Base-by-base conservation (phyloP, 768 basidiomycete genomes). In the Kwoniella botswanensis region DNA sequence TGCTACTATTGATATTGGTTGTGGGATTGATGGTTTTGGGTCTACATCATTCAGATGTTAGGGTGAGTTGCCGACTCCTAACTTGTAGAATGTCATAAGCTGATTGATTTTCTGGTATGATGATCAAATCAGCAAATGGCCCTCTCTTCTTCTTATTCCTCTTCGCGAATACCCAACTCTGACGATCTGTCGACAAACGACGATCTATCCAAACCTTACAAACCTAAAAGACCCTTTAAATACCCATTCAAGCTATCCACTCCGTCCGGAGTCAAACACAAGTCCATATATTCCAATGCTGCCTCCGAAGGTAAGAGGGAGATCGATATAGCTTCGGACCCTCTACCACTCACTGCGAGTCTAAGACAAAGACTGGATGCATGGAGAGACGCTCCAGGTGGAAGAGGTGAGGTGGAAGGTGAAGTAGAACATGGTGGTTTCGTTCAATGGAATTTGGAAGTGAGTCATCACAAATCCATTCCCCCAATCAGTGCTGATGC, bases 331-430 rank as follows among this genome's bases (percentile, higher is more conserved):
- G 52, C 75, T 17, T 78, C 77, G 7, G 76, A 80, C 3, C 65
- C 84, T 4, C 74, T 86, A 7, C 84, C 85, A 0, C 66, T 83
- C 4, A 63, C 77, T 4, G 83, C 85, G 1, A 75, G 79, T 2
- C 74, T 85, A 56, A 69, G 77, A 43, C 79, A 82, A 46, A 77
- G 85, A 5, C 72, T 86, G 29, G 73, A 74, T 11, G 76, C 71
- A 24, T 85, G 84, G 81, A 66, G 75, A 50, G 72, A 78, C 53
- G 79, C 85, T n/a, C 85, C 85, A 7, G 75, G 83, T 12, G 82
- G 82, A 12, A 54, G 82, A 11, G 82, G 82, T 4, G 72, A 79
- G 41, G 46, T 76, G 4, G 70, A 75, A 11, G 82, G 79, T 2
- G 82, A 82, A 63, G 67, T 83, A 9, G 80, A 84, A 53, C 76